Percentiles rank a stretch among this genome's conserved stretches.
Evolutionary conservation across 1,284 basidiomycete species (phyloP).

Genomic region (Boletus semigastroideus): DNA sequence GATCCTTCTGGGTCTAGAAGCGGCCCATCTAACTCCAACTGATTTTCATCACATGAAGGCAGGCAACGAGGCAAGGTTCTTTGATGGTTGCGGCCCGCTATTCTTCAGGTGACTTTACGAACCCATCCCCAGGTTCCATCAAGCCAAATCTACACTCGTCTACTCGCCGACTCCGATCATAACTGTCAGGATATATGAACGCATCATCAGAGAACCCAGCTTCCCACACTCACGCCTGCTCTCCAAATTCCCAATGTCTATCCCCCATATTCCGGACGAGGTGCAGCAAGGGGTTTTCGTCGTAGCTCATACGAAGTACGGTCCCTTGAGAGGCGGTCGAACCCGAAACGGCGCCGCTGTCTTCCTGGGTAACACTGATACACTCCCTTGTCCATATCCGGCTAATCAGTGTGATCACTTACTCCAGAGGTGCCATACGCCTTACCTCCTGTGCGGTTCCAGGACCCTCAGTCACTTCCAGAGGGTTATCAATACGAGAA

Average conservation of each 20-base stretch:
- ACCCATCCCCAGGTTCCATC: background rate
- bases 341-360: conserved; percentile 56
- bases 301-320: conserved; percentile 52
- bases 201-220: no score
- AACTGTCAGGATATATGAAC: no score
- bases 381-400: no score
- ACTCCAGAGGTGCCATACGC: conserved; percentile 70
- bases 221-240: no score
- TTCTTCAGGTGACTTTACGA: background rate
- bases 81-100: no score
- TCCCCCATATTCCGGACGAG: conserved; percentile 49
- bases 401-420: background rate
- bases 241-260: background rate
- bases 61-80: no score
- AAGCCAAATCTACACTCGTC: no score
- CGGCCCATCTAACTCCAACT: no score
- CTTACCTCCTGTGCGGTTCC: conserved; percentile 58
- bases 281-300: conserved; percentile 43
- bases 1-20: no score
- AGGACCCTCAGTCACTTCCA: conserved; percentile 60
- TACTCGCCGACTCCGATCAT: no score
- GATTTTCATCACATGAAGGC: no score
- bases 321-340: conserved; percentile 54
- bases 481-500: conserved; percentile 51
- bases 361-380: conserved; percentile 51